phyloP scores from a whole-genome alignment of 2,329 filamentous ascomycete genomes.

The Chrysosphaeria jannelii region DNA sequence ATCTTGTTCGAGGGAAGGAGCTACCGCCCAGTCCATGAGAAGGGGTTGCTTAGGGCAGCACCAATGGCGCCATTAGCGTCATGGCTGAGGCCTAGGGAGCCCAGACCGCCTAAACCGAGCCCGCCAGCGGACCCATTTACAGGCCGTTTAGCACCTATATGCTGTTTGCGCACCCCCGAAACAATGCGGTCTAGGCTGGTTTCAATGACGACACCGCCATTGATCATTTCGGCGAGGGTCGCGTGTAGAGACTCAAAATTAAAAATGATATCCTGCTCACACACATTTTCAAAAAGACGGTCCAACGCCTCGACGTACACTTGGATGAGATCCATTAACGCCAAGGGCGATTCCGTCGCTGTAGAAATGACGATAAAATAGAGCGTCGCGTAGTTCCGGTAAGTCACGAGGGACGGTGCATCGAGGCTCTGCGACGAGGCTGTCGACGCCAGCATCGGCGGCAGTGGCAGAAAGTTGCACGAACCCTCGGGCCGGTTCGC shows the following conservation, averaged over 20 bases:
- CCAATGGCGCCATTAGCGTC: constrained; percentile 11
- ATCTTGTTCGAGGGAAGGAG: no score
- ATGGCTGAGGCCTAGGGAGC: constrained; percentile 5
- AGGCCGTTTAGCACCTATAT: constrained; percentile 47
- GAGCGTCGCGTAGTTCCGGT: constrained; percentile 90
- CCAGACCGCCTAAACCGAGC: constrained; percentile 11
- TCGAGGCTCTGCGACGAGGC: constrained; percentile 37
- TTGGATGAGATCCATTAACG: constrained; percentile 86
- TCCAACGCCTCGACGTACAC: constrained; percentile 94
- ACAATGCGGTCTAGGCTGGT: constrained; percentile 74
- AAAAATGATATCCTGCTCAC: constrained; percentile 93
- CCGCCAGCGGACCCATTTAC: constrained; percentile 30
- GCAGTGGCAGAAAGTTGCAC: constrained; percentile 83
- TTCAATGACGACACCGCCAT: constrained; percentile 82
- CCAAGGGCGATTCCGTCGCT: constrained; percentile 80
- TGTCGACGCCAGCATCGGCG: constrained; percentile 30
- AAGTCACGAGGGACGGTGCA: constrained; percentile 81
- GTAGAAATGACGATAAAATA: constrained; percentile 98
- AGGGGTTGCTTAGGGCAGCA: no score
- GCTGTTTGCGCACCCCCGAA: constrained; percentile 49
- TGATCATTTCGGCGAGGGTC: constrained; percentile 74
- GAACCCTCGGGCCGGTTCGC: constrained; percentile 71
- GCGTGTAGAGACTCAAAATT: constrained; percentile 95
- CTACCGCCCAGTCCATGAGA: no score
- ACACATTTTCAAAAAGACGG: constrained; percentile 90